These are phyloP conservation scores for Salix suchowensis DNA, from an alignment of 345 rosid genomes.

Conservation along the genomic window DNA sequence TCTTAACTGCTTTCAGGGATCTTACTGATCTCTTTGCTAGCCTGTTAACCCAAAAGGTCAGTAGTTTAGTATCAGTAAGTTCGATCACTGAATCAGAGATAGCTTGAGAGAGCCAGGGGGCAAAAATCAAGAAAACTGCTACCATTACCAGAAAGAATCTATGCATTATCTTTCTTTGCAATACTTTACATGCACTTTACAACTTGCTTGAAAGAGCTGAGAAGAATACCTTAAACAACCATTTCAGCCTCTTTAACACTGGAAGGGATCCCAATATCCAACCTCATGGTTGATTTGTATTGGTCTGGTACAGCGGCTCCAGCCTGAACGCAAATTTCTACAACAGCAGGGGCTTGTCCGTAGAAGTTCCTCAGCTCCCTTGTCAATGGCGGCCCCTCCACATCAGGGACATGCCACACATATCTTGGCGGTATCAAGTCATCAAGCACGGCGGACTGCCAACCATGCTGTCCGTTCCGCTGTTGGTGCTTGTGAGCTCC, in stretches of 20 bases:
- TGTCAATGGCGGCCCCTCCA: constrained; percentile 56
- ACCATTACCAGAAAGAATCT: not conserved
- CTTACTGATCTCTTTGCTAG: too few relatives aligned
- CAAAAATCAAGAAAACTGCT: not conserved
- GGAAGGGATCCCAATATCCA: constrained; percentile 81
- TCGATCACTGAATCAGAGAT: not conserved
- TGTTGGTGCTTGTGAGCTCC: constrained; percentile 96
- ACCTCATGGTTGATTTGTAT: constrained; percentile 86
- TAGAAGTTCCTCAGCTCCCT: constrained; percentile 69
- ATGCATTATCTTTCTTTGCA: not conserved
- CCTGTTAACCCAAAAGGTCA: too few relatives aligned
- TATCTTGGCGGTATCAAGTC: constrained; percentile 90
- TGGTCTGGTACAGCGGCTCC: constrained; percentile 73
- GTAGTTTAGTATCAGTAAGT: not conserved
- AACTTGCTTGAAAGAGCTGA: not conserved
- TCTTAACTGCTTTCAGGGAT: too few relatives aligned
- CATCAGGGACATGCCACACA: constrained; percentile 92
- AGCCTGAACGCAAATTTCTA: constrained; percentile 82
- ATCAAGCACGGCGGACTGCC: constrained; percentile 83
- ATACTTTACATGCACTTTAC: constrained; percentile 1
- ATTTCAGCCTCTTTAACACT: constrained; percentile 81
- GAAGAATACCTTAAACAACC: constrained; percentile 55
- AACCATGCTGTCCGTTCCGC: constrained; percentile 91
- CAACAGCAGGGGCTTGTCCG: constrained; percentile 89
- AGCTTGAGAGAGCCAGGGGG: not conserved